Conservation (phyloP, 108 stramenopile genomes). For the Cyclotella sp. region DNA sequence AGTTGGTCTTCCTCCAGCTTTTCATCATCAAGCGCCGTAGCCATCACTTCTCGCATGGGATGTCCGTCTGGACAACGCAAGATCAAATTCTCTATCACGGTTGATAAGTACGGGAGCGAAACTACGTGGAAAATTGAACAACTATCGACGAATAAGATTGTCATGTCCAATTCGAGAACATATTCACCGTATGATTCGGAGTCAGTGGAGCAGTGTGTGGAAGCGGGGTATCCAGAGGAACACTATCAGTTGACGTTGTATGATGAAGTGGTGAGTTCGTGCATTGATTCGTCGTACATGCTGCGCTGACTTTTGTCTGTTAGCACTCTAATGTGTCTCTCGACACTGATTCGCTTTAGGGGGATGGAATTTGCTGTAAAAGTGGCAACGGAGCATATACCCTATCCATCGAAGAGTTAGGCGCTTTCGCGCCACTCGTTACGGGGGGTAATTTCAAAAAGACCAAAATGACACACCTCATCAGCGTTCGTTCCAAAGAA, state of each 20-base stretch:
- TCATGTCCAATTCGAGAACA: slow-evolving; percentile 14
- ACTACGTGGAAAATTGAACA: slow-evolving; percentile 14
- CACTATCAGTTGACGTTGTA: slow-evolving; percentile 16
- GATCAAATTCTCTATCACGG: slow-evolving; percentile 7
- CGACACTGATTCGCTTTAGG: slow-evolving; percentile 5
- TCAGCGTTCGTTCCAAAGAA: background rate
- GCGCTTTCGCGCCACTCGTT: background rate
- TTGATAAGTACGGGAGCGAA: slow-evolving; percentile 19
- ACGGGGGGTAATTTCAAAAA: slow-evolving; percentile 14
- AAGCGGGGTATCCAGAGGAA: slow-evolving; percentile 16
- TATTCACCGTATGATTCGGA: slow-evolving; percentile 12
- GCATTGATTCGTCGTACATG: background rate
- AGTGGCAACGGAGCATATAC: slow-evolving; percentile 7
- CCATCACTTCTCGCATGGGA: slow-evolving; percentile 21
- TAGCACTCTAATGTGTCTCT: background rate
- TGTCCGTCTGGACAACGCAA: slow-evolving; percentile 12
- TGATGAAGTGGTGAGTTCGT: slow-evolving; percentile 15
- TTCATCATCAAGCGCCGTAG: background rate
- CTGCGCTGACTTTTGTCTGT: background rate
- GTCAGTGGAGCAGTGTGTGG: slow-evolving; percentile 6
- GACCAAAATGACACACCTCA: background rate
- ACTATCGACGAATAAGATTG: background rate
- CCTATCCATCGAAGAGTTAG: slow-evolving; percentile 7
- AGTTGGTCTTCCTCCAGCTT: background rate
- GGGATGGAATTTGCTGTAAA: slow-evolving; percentile 22